Evolutionary conservation across 1,284 basidiomycete species (phyloP).

Genomic region (Puccinia coronata): DNA sequence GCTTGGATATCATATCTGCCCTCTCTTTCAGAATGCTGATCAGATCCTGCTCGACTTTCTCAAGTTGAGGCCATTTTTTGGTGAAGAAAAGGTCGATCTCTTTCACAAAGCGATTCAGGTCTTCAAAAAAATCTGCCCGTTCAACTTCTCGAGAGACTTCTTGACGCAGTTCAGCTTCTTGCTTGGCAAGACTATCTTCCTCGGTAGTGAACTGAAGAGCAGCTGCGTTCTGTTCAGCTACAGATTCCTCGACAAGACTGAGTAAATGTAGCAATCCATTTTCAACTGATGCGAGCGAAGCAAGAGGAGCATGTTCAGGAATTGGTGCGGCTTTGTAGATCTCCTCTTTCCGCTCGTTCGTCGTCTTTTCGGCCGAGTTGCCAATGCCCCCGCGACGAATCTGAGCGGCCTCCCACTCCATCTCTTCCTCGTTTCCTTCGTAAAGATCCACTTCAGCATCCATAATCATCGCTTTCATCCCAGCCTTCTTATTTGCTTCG

Average conservation of each 20-base stretch:
- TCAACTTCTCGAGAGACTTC: slow-evolving; percentile 77
- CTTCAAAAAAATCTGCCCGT: slow-evolving; percentile 82
- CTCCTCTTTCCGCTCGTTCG: slow-evolving; percentile 60
- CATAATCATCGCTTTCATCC: slow-evolving; percentile 81
- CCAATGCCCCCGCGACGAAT: slow-evolving; percentile 68
- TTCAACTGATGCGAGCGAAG: slow-evolving; percentile 66
- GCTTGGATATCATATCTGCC: slow-evolving; percentile 68
- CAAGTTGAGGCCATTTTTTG: slow-evolving; percentile 84
- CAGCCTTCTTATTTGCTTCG: slow-evolving; percentile 69
- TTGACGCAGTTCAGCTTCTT: slow-evolving; percentile 75
- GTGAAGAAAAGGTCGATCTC: slow-evolving; percentile 83
- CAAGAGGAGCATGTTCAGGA: slow-evolving; percentile 5
- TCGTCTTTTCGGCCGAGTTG: slow-evolving; percentile 31
- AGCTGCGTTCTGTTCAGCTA: slow-evolving; percentile 62
- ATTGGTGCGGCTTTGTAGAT: slow-evolving; percentile 70
- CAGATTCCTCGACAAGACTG: slow-evolving; percentile 62
- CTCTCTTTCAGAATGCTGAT: slow-evolving; percentile 74
- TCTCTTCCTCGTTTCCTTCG: slow-evolving; percentile 78
- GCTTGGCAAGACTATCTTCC: slow-evolving; percentile 69
- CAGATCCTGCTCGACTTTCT: slow-evolving; percentile 80
- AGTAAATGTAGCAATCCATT: slow-evolving; percentile 66
- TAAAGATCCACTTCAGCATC: slow-evolving; percentile 69
- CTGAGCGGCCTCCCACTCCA: slow-evolving; percentile 88
- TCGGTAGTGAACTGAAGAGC: slow-evolving; percentile 67
- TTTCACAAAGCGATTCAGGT: slow-evolving; percentile 83